These are phyloP conservation scores for Maudiozyma humilis DNA, from an alignment of 1,139 yeast species.

Conservation along the genomic window DNA sequence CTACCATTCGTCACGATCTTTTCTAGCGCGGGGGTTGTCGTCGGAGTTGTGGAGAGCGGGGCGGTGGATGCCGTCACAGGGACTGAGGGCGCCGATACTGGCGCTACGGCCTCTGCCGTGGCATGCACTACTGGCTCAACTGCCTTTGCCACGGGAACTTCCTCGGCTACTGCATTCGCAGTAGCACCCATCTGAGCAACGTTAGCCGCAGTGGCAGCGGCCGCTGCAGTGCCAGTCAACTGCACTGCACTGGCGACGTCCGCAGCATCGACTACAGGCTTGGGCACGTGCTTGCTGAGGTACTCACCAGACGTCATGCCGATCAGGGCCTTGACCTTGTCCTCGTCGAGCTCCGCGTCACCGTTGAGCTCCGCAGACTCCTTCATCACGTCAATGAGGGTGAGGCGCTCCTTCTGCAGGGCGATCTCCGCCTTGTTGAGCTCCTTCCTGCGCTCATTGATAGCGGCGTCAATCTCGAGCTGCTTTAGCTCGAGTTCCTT, in stretches of 20 bases:
- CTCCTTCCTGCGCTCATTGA: slow-evolving; percentile 28
- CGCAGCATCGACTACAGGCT: neutral
- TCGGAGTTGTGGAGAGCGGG: neutral
- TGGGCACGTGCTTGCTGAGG: slow-evolving; percentile 8
- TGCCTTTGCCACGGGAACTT: too few species aligned
- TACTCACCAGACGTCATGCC: slow-evolving; percentile 28
- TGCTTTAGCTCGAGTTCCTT: slow-evolving; percentile 29
- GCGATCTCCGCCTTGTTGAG: slow-evolving; percentile 24
- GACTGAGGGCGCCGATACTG: too few species aligned
- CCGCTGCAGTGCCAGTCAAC: neutral
- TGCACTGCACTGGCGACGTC: neutral
- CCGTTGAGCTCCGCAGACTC: slow-evolving; percentile 25
- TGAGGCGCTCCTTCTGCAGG: slow-evolving; percentile 24
- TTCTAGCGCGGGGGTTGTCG: neutral
- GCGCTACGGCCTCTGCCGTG: neutral
- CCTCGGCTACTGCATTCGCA: too few species aligned
- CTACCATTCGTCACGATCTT: neutral
- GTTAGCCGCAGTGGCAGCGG: neutral
- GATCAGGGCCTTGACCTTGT: slow-evolving; percentile 23
- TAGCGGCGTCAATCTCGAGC: slow-evolving; percentile 26
- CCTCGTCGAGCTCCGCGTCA: slow-evolving; percentile 25
- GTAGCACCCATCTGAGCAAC: neutral
- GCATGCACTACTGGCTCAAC: neutral
- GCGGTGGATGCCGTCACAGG: neutral
- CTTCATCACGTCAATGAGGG: slow-evolving; percentile 22